phyloP scores from a whole-genome alignment of 352 stramenopile species.

The Globisporangium parvum region DNA sequence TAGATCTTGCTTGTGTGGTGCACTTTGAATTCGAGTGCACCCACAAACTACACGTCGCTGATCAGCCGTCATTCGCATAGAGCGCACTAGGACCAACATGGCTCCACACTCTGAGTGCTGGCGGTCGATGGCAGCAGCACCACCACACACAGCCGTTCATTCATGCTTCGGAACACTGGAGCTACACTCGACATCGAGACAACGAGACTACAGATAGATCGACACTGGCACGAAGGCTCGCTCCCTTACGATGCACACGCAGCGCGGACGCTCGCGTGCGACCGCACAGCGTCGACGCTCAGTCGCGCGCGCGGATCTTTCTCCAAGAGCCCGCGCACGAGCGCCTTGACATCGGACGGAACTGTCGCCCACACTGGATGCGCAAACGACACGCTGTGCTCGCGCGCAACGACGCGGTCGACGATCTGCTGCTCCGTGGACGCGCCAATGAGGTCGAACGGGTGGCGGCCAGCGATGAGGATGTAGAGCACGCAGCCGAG shows the following conservation, averaged over 20 bases:
- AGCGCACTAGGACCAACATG: too few relatives aligned
- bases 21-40: too few relatives aligned
- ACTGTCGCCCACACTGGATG: constrained; percentile 51
- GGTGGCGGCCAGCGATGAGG: constrained; percentile 75
- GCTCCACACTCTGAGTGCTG: too few relatives aligned
- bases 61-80: too few relatives aligned
- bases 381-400: constrained; percentile 44
- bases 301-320: constrained; percentile 58
- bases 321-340: constrained; percentile 64
- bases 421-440: constrained; percentile 76
- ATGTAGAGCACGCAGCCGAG: constrained; percentile 88
- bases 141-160: too few relatives aligned
- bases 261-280: constrained; percentile 18
- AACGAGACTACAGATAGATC: too few relatives aligned
- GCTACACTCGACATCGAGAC: too few relatives aligned
- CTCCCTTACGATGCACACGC: background rate
- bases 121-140: too few relatives aligned
- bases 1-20: too few relatives aligned
- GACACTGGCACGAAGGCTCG: background rate
- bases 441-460: constrained; percentile 81
- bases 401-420: constrained; percentile 32
- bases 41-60: too few relatives aligned
- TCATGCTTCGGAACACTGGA: too few relatives aligned
- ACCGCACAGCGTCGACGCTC: constrained; percentile 43
- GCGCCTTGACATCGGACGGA: constrained; percentile 42